phyloP scores from a whole-genome alignment of 495 filamentous ascomycete genomes.

The Cercophora newfieldiana region DNA sequence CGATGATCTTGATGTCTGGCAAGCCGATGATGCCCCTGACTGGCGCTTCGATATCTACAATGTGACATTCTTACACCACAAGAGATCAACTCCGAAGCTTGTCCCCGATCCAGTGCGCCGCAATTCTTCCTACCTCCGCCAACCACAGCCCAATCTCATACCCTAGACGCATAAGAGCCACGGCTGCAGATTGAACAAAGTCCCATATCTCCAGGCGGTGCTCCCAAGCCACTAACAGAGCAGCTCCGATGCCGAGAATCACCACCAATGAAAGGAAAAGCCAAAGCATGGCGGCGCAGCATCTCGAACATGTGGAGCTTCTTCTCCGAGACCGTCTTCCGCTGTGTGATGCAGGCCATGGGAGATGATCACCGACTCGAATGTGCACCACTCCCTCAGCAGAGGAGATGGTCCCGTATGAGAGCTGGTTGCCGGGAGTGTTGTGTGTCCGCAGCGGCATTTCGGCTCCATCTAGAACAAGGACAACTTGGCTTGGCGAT shows the following conservation, averaged over 20 bases:
- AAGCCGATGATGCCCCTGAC: too few species aligned
- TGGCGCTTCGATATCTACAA: too few species aligned
- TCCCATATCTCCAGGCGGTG: neutral
- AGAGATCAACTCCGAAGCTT: too few species aligned
- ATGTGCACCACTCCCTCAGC: neutral
- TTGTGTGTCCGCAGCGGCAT: neutral
- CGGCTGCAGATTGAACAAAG: too few species aligned
- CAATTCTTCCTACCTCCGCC: too few species aligned
- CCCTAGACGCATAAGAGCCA: too few species aligned
- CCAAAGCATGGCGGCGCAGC: neutral
- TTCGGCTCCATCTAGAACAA: too few species aligned
- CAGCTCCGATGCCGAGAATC: neutral
- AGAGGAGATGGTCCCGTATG: neutral
- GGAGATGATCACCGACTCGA: neutral
- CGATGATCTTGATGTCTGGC: neutral
- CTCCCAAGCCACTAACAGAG: neutral
- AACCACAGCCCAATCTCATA: too few species aligned
- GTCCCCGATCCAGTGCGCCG: too few species aligned
- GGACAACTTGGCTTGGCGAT: too few species aligned
- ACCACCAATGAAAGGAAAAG: neutral
- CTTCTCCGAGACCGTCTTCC: neutral
- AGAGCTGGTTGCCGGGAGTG: neutral
- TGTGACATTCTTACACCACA: too few species aligned
- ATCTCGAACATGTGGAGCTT: neutral
- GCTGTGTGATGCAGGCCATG: neutral